phyloP scores from a whole-genome alignment of 1,284 basidiomycete species.

The Farysia itapuensis region DNA sequence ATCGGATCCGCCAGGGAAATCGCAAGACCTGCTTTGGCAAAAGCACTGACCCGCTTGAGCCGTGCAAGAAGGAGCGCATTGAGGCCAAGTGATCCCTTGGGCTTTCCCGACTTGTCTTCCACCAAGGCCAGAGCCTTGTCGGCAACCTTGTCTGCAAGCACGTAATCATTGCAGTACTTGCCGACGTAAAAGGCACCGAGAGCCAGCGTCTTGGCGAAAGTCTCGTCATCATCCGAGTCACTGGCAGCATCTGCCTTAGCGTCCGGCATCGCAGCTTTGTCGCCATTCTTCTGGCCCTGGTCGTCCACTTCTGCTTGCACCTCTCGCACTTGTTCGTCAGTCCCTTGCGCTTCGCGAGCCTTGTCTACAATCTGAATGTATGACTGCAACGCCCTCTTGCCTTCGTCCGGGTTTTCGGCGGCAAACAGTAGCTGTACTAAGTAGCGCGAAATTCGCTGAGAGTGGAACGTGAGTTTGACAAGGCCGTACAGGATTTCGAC shows the following conservation, averaged over 20 bases:
- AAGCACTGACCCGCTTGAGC: conserved; percentile 35
- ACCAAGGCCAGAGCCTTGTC: conserved; percentile 35
- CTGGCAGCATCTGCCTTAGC: conserved; percentile 3
- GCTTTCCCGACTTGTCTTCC: conserved; percentile 10
- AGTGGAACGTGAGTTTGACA: conserved; percentile 53
- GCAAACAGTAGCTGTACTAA: conserved; percentile 50
- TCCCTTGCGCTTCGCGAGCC: conserved; percentile 37
- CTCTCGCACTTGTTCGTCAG: conserved; percentile 5
- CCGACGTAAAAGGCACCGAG: conserved; percentile 41
- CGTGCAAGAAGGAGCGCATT: conserved; percentile 22
- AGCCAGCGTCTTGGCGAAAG: conserved; percentile 42
- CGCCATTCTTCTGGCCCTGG: conserved; percentile 5
- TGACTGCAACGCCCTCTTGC: conserved; percentile 39
- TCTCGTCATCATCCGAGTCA: conserved; percentile 41
- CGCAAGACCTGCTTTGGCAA: conserved; percentile 31
- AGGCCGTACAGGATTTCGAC: conserved; percentile 53
- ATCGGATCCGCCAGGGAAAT: conserved; percentile 25
- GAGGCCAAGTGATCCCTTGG: conserved; percentile 13
- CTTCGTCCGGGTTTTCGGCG: conserved; percentile 53
- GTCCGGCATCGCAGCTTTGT: conserved; percentile 3
- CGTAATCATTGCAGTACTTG: conserved; percentile 32
- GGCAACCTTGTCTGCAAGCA: conserved; percentile 37
- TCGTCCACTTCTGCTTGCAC: conserved; percentile 6
- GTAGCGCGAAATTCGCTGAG: conserved; percentile 49
- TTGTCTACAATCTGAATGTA: conserved; percentile 55